Evolutionary conservation across 148 eudicot genomes (phyloP).

Genomic region (Cornus controversa): DNA sequence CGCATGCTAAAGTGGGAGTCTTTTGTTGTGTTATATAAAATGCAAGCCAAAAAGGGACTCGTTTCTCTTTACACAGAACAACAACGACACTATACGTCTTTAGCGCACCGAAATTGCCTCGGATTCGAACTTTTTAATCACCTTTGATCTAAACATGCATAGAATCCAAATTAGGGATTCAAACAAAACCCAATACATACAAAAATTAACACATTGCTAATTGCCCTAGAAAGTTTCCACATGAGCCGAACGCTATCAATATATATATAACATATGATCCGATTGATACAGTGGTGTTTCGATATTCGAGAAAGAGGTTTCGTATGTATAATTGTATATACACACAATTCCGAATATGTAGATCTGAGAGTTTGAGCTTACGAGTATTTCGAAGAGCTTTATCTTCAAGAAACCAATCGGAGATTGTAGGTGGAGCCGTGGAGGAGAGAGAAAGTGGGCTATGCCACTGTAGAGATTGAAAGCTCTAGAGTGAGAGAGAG

Average conservation of each 20-base stretch:
- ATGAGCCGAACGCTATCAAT: not conserved
- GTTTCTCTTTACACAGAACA: constrained; percentile 17
- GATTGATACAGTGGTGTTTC: constrained; percentile 19
- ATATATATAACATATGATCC: not conserved
- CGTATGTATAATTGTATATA: not conserved
- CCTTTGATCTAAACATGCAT: not conserved
- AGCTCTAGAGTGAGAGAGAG: not conserved
- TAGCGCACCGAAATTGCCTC: constrained; percentile 20
- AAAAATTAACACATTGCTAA: not conserved
- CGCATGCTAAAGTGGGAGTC: constrained; percentile 29
- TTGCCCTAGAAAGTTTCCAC: not conserved
- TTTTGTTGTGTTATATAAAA: constrained; percentile 22
- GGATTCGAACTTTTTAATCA: constrained; percentile 26
- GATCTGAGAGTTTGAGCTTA: constrained; percentile 7
- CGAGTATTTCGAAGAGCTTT: constrained; percentile 1
- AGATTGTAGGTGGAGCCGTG: not conserved
- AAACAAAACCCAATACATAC: not conserved
- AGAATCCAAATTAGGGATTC: constrained; percentile 14
- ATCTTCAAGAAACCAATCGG: not conserved
- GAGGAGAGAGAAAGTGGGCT: constrained; percentile 10
- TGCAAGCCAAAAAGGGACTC: constrained; percentile 10
- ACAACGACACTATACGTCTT: constrained; percentile 18
- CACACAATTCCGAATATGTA: not conserved
- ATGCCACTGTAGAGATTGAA: not conserved
- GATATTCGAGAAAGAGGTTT: constrained; percentile 13